phyloP scores from a whole-genome alignment of 768 basidiomycete species.

The Leccinellum rugosiceps region DNA sequence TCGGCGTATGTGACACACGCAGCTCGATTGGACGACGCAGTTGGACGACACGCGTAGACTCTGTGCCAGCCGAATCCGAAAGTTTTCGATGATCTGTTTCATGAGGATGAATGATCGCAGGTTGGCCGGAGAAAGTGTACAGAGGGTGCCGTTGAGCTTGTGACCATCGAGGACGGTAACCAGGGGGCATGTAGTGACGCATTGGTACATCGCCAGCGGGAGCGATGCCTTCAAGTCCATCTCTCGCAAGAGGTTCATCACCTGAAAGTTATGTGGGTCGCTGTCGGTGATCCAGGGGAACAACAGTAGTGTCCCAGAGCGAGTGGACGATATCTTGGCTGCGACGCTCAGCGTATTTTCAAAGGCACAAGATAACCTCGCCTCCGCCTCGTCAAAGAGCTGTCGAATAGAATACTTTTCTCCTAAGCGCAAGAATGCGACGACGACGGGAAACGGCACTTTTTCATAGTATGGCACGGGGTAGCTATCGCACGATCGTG shows the following conservation, averaged over 20 bases:
- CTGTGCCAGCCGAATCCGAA: not conserved
- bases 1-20: not conserved
- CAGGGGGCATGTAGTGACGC: constrained; percentile 3
- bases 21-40: constrained; percentile 6
- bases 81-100: constrained; percentile 3
- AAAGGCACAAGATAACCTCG: constrained; percentile 1
- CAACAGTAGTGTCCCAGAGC: not conserved
- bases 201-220: constrained; percentile 14
- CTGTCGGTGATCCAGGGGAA: not conserved
- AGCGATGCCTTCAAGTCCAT: constrained; percentile 5
- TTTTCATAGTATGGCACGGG: constrained; percentile 3
- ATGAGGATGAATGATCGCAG: constrained; percentile 8
- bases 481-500: constrained; percentile 5
- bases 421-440: constrained; percentile 19
- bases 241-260: constrained; percentile 16
- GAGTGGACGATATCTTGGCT: not conserved
- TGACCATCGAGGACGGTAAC: constrained; percentile 9
- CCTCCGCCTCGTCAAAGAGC: constrained; percentile 11
- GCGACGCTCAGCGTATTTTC: not conserved
- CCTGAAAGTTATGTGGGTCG: constrained; percentile 16
- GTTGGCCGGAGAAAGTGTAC: constrained; percentile 3
- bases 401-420: constrained; percentile 20
- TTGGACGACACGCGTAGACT: not conserved
- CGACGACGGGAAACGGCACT: constrained; percentile 1
- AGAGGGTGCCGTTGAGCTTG: not conserved